A percentile compares a stretch with the other conserved stretches of the same genome.
Conservation (phyloP, 495 filamentous ascomycete species). For the Aspergillus diversus region DNA sequence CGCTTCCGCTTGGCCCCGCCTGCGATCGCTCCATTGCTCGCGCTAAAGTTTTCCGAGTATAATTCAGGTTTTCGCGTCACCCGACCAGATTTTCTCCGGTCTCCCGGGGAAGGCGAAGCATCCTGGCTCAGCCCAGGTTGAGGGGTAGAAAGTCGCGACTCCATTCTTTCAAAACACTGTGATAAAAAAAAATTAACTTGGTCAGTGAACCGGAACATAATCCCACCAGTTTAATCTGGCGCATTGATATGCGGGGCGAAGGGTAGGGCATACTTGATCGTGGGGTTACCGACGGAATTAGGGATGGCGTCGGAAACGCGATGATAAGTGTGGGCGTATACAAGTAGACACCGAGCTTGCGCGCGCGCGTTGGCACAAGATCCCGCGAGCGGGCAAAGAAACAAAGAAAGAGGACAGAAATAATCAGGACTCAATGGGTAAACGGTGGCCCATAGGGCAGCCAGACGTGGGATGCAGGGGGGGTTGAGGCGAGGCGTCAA, state of each 20-base stretch:
- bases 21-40: constrained; percentile 33
- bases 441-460: background rate
- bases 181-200: background rate
- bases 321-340: constrained; percentile 15
- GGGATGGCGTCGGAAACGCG: constrained; percentile 22
- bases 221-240: background rate
- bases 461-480: constrained; percentile 20
- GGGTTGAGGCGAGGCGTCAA: constrained; percentile 12
- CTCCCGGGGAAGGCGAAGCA: constrained; percentile 48
- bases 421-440: constrained; percentile 7
- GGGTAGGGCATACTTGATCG: constrained; percentile 21
- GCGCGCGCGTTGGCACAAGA: constrained; percentile 12
- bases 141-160: constrained; percentile 36
- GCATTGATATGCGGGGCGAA: constrained; percentile 8
- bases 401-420: background rate
- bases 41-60: constrained; percentile 54
- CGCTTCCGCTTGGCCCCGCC: constrained; percentile 61
- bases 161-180: constrained; percentile 32
- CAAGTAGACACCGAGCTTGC: constrained; percentile 4
- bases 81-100: constrained; percentile 80
- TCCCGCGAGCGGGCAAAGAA: background rate
- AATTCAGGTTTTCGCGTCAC: constrained; percentile 73
- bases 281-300: constrained; percentile 19
- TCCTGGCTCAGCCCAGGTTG: constrained; percentile 27
- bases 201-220: background rate